Conservation (phyloP, 2,329 filamentous ascomycete genomes). For the Camillea tinctor region DNA sequence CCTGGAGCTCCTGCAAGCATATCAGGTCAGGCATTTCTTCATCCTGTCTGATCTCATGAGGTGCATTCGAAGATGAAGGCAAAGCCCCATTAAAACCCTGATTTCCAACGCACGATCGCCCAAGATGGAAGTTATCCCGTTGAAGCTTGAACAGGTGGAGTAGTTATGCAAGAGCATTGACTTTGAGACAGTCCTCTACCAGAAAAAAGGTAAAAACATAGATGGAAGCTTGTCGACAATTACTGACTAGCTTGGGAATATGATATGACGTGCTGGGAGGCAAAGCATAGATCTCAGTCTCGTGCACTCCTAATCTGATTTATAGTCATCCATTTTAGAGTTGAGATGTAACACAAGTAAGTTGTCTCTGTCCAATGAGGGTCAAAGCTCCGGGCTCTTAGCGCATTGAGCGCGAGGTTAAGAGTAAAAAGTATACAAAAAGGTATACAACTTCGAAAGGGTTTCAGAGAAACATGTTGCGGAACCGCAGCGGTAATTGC, state of each 20-base stretch:
- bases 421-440: neutral
- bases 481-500: neutral
- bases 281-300: neutral
- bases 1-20: neutral
- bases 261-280: neutral
- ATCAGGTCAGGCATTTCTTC: conserved; percentile 2
- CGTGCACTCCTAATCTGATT: neutral
- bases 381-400: neutral
- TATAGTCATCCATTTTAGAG: neutral
- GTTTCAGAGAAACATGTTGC: neutral
- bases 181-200: neutral
- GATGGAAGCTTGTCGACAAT: neutral
- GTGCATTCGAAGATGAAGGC: neutral
- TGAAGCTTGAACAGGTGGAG: conserved; percentile 12
- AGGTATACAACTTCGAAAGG: neutral
- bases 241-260: neutral
- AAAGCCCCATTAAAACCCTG: neutral
- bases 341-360: neutral
- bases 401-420: neutral
- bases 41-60: conserved; percentile 1
- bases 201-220: neutral
- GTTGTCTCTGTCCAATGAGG: neutral
- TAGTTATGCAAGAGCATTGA: conserved; percentile 18
- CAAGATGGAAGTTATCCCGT: conserved; percentile 14
- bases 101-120: conserved; percentile 5